phyloP scores from a whole-genome alignment of 2,329 filamentous ascomycete species.

The Clonostachys sp. region DNA sequence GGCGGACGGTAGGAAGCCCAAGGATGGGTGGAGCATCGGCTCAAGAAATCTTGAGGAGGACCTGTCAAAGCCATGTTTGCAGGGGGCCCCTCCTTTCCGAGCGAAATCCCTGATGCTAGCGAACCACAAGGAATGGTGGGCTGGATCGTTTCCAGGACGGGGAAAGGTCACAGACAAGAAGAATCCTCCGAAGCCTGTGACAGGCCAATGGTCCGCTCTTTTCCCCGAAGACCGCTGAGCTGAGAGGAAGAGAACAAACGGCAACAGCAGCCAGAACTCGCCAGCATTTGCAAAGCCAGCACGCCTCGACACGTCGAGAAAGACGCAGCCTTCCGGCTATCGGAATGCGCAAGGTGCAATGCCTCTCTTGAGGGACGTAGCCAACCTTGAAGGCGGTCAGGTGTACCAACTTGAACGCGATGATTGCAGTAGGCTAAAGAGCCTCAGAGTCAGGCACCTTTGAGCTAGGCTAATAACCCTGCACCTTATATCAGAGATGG shows the following conservation, averaged over 20 bases:
- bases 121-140: conserved; percentile 1
- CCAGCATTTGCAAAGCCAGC: no score
- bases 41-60: conserved; percentile 1
- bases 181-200: conserved; percentile 38
- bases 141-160: not conserved
- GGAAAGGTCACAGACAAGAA: conserved; percentile 12
- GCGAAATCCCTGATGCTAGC: conserved; percentile 4
- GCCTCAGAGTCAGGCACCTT: no score
- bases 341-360: no score
- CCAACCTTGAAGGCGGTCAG: no score
- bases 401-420: no score
- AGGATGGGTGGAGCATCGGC: conserved; percentile 5
- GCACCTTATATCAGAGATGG: no score
- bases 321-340: no score
- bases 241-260: not conserved
- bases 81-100: conserved; percentile 3
- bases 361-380: no score
- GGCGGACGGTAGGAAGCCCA: conserved; percentile 1
- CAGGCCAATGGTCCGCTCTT: conserved; percentile 26
- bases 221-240: conserved; percentile 35
- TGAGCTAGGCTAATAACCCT: no score
- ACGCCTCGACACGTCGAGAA: no score
- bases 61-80: conserved; percentile 1
- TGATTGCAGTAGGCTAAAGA: no score
- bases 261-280: no score